Base-by-base conservation (phyloP, 2,329 filamentous ascomycete genomes). In the Penicillium sclerotigenum region DNA sequence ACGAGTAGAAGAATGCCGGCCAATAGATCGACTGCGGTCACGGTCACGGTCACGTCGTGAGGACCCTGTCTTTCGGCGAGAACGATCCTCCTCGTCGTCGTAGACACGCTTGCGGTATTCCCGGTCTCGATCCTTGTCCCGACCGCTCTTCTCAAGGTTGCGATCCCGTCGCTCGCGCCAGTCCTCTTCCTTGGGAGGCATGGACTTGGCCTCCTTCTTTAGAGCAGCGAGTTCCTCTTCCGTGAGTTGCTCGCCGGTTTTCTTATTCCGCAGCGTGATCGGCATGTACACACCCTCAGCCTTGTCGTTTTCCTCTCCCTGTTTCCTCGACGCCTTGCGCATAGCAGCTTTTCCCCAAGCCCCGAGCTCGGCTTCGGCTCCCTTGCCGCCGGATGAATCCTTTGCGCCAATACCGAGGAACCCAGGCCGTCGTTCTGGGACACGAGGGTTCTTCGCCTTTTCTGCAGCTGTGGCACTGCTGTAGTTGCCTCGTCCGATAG, bases 401-500 rank as follows among this genome's bases (percentile, higher is more conserved):
- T 93, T 96, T 11, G 92, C 92, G 4, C 93, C 94, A 8, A 97
- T 87, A 0, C 94, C 94, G 10, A 97, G 79, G 54, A 95, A 82
- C 56, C 91, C 91, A 16, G 91, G 87, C 47, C 92, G 84, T 49
- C 86, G 82, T 68, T 88, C 87, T 14, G 86, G 80, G 18, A 86
- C 77, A 59, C 84, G 87, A 34, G 86, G 80, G 62, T 88, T 88
- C 6, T 76, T 80, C 3, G 78, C 73, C 2, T 80, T 81, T 45
- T 79, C 75, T 59, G 66, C 60, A 34, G 69, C 62, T 57, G 73
- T 64, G 62, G 73, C 62, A 18, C 73, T 73, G 26, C 74, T 74
- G 52, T 82, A 77, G 24, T 81, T 78, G 52, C 85, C 83, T 59
- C 68, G 73, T 76, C 87, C 79, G 49, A 85, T 79, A 37, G 78